Percentiles rank a stretch among this genome's conserved stretches.
Conservation (phyloP, 306 rosid genomes). For the Benincasa hispida region DNA sequence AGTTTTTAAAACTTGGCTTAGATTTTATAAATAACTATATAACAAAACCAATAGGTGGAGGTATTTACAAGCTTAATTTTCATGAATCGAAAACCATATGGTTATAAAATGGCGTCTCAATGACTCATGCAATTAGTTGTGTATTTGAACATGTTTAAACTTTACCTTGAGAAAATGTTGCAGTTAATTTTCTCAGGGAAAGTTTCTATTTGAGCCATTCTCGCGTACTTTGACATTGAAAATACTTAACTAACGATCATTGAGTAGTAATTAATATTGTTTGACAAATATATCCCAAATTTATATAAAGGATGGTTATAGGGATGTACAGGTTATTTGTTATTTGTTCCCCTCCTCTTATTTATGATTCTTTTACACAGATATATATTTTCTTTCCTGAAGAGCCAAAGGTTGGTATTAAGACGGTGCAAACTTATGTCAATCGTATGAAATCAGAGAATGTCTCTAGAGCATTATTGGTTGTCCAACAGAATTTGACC, state of each 20-base stretch:
- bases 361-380: conserved; percentile 12
- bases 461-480: conserved; percentile 51
- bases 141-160: not conserved
- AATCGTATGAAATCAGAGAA: conserved; percentile 61
- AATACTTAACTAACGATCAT: not conserved
- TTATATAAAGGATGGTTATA: not conserved
- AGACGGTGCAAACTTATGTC: conserved; percentile 36
- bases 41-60: too few relatives aligned
- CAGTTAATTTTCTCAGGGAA: not conserved
- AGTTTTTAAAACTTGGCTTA: too few relatives aligned
- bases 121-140: not conserved
- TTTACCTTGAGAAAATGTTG: not conserved
- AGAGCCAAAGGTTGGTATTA: conserved; percentile 45
- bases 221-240: not conserved
- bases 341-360: not conserved
- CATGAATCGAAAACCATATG: too few relatives aligned
- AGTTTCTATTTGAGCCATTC: not conserved
- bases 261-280: not conserved
- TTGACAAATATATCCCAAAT: not conserved
- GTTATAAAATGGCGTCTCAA: too few relatives aligned
- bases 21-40: too few relatives aligned
- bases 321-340: not conserved
- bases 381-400: conserved; percentile 71
- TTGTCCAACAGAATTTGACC: conserved; percentile 46
- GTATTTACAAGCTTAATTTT: too few relatives aligned